Evolutionary conservation across 257 asterid genomes (phyloP), one percentile per base, ranked within the genome.

Genomic region (Thymus mandschuricus): DNA sequence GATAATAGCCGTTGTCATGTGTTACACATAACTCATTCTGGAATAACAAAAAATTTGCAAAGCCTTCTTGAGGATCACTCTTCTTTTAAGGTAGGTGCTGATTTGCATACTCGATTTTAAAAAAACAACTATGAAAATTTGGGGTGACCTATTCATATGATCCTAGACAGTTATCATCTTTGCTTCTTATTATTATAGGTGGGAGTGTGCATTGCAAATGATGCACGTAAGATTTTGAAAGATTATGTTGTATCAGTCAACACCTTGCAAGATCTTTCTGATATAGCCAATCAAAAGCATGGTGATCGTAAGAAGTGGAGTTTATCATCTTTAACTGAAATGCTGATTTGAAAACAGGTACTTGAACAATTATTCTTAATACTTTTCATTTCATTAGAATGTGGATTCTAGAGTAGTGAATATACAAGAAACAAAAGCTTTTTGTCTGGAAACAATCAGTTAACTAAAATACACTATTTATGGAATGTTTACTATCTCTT

Each of bases 11-110:
- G 67, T 64, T 94, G 98, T 74, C 81, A 87, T 79, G 92, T 94
- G 45, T 41, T 94, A 83, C 98, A 94, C 84, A 83, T 94, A 60
- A 45, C 80, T 77, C 94, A 89, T 74, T 82, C 97, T 38, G 95
- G 92, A 79, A 87, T 94, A 64, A 86, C 98, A 55, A 82, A 82
- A 66, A 84, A 70, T 27, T 80, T 94, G 81, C 87, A 55, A 66
- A 45, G 64, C 70, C 92, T 94, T 75, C 98, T 94, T 45, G 95
- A 89, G 86, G 88, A 86, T 66, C 78, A 86, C 8, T 38, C 87
- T 66, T 69, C 86, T 51, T 46, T 89, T 58, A 94, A 94, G 97
- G 98, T 91, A 38, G 95, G 98, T 91, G 77, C 43, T 72, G 75
- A 33, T 69, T 73, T 10, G 59, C 58, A 58, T 33, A 62, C 29